Evolutionary conservation across 2,329 filamentous ascomycete species (phyloP), one percentile per base, ranked within the genome.

Genomic region (Calonectria crousiana): DNA sequence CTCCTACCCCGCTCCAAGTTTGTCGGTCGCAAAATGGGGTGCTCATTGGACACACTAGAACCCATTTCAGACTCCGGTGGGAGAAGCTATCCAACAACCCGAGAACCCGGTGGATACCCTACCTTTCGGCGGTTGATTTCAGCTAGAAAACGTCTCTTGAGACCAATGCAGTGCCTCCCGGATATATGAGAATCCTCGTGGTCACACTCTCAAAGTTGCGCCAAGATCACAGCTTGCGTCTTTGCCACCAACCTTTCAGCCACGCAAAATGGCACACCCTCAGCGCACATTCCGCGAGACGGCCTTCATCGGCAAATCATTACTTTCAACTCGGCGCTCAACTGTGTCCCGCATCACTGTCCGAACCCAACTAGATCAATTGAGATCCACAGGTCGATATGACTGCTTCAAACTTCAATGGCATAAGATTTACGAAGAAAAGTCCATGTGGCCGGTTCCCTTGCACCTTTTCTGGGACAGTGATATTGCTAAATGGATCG

Each of bases 401-500:
- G 87, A 90, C 76, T 90, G 89, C 56, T 92, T 92, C 83, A 88
- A 89, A 76, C 81, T 92, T 23, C 74, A 88, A 81, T 91, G 89
- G 89, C 88, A 92, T 76, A 84, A 87, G 0, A 84, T 84, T 2
- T 92, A 92, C 78, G 85, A 85, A 18, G 87, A 91, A 62, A 81
- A 85, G 66, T 86, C 86, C 1, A 78, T 77, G 74, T 91, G 89
- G 88, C 91, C 91, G 0, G 86, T 91, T 1, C 89, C 90, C 0
- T 88, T 89, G 28, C 89, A 91, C 76, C 82, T 91, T 1, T 92
- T 92, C 79, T 92, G 90, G 90, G 91, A 92, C 77, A 86, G 85
- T 76, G 75, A 77, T 58, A 74, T 75, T 26, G 90, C 87, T 14
- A 92, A 92, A 81, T 92, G 90, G 89, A 90, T 92, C 66, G 91